These are phyloP conservation scores for Reticulascus tulasneorum DNA, from an alignment of 2,329 filamentous ascomycete genomes.

Conservation along the genomic window DNA sequence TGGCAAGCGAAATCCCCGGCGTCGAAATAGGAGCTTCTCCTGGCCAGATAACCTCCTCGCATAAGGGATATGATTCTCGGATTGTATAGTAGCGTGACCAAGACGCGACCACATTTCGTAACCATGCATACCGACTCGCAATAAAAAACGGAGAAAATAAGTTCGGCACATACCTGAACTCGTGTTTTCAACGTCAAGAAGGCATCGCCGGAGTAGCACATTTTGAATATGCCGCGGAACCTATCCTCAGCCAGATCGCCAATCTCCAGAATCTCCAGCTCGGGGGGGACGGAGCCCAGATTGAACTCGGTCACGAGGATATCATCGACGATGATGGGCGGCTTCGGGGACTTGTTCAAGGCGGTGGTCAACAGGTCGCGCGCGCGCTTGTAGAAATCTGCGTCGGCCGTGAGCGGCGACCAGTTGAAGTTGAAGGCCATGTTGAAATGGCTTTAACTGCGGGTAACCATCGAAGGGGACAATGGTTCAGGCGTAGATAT, in stretches of 20 bases:
- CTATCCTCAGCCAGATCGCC: conserved; percentile 95
- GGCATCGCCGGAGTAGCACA: conserved; percentile 95
- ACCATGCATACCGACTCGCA: too few relatives aligned
- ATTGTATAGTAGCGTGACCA: too few relatives aligned
- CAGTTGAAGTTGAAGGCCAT: conserved; percentile 99
- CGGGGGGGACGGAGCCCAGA: conserved; percentile 87
- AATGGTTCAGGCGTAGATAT: conserved; percentile 5
- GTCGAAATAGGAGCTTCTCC: too few relatives aligned
- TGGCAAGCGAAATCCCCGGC: too few relatives aligned
- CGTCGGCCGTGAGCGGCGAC: conserved; percentile 96
- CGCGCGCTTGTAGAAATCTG: conserved; percentile 81
- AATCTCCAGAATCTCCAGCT: conserved; percentile 95
- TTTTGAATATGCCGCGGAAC: conserved; percentile 98
- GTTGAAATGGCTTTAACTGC: conserved; percentile 43
- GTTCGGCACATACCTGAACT: conserved; percentile 68
- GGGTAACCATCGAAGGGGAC: conserved; percentile 14
- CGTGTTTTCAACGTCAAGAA: conserved; percentile 92
- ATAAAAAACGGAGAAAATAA: conserved; percentile 14
- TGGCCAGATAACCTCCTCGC: too few relatives aligned
- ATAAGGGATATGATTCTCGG: too few relatives aligned
- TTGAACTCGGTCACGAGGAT: conserved; percentile 98
- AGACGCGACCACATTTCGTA: too few relatives aligned
- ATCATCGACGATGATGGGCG: conserved; percentile 98
- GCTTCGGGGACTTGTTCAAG: conserved; percentile 95
- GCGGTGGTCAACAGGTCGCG: conserved; percentile 92